Conservation (phyloP, 768 basidiomycete genomes). For the Boletus barrowsii region DNA sequence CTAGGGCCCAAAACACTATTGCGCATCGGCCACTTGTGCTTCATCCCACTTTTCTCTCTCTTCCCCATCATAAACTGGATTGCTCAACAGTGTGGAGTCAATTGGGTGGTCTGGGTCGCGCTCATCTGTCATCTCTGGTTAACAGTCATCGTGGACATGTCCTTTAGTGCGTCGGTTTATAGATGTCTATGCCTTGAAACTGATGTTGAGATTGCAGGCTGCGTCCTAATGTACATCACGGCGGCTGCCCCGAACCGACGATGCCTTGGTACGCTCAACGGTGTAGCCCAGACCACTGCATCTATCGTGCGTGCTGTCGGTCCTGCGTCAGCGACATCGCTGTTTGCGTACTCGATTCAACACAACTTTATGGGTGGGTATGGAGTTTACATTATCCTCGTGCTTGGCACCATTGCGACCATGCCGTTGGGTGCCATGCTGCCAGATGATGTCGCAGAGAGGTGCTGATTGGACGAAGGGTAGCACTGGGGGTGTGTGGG, state of each 20-base stretch:
- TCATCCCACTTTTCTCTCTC: constrained; percentile 28
- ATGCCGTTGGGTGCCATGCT: constrained; percentile 21
- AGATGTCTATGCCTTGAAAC: neutral
- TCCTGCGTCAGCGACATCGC: constrained; percentile 30
- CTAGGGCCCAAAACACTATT: constrained; percentile 34
- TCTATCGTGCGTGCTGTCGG: constrained; percentile 33
- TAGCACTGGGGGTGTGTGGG: neutral
- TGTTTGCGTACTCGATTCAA: constrained; percentile 38
- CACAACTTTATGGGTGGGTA: constrained; percentile 36
- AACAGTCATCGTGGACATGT: constrained; percentile 27
- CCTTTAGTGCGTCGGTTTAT: constrained; percentile 28
- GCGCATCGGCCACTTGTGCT: constrained; percentile 24
- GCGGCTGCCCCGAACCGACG: constrained; percentile 63
- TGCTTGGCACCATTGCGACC: constrained; percentile 14
- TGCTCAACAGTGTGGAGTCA: constrained; percentile 23
- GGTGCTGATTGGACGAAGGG: constrained; percentile 9
- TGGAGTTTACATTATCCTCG: constrained; percentile 33
- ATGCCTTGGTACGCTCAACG: constrained; percentile 69
- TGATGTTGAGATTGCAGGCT: constrained; percentile 39
- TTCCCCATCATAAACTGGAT: constrained; percentile 33
- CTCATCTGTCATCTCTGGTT: constrained; percentile 26
- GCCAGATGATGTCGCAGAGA: constrained; percentile 17
- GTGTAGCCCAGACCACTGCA: constrained; percentile 35
- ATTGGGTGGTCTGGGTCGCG: constrained; percentile 25
- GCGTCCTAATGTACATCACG: constrained; percentile 68